phyloP scores from a whole-genome alignment of 2,329 filamentous ascomycete genomes.

The Nothophoma quercina region DNA sequence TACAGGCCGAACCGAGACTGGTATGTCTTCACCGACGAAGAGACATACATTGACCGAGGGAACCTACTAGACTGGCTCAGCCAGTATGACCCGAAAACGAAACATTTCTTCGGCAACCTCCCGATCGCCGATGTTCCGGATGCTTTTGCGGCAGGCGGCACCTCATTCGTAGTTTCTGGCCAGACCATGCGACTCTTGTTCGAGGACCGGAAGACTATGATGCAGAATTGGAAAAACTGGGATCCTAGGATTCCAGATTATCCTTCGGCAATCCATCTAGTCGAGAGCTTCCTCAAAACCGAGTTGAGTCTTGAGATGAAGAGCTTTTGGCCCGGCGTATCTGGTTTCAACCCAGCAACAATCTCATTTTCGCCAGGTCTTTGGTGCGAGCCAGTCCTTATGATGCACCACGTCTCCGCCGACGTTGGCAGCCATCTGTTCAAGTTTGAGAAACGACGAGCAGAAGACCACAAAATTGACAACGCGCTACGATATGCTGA shows the following conservation, averaged over 20 bases:
- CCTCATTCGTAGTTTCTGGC: slow-evolving; percentile 61
- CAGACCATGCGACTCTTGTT: slow-evolving; percentile 55
- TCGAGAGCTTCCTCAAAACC: slow-evolving; percentile 55
- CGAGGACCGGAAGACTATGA: slow-evolving; percentile 51
- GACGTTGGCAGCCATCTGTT: slow-evolving; percentile 54
- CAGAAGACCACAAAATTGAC: slow-evolving; percentile 23
- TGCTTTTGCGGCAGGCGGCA: slow-evolving; percentile 61
- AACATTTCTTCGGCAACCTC: slow-evolving; percentile 61
- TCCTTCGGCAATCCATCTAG: slow-evolving; percentile 60
- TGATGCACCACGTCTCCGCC: slow-evolving; percentile 56
- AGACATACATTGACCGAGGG: slow-evolving; percentile 64
- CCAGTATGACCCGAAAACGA: slow-evolving; percentile 57
- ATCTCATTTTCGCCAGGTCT: slow-evolving; percentile 55
- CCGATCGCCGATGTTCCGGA: slow-evolving; percentile 44
- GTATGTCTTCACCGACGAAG: slow-evolving; percentile 67
- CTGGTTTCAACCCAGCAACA: slow-evolving; percentile 39
- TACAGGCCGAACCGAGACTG: slow-evolving; percentile 59
- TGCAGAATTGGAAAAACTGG: slow-evolving; percentile 56
- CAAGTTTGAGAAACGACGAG: slow-evolving; percentile 53
- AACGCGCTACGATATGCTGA: slow-evolving; percentile 36
- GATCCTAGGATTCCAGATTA: slow-evolving; percentile 56
- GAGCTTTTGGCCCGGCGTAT: slow-evolving; percentile 55
- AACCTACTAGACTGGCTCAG: slow-evolving; percentile 63
- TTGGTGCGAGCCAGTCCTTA: slow-evolving; percentile 47
- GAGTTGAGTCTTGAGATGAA: slow-evolving; percentile 57